Evolutionary conservation across 176 grass and related monocot species (phyloP).

Genomic region (Alloteropsis semialata): DNA sequence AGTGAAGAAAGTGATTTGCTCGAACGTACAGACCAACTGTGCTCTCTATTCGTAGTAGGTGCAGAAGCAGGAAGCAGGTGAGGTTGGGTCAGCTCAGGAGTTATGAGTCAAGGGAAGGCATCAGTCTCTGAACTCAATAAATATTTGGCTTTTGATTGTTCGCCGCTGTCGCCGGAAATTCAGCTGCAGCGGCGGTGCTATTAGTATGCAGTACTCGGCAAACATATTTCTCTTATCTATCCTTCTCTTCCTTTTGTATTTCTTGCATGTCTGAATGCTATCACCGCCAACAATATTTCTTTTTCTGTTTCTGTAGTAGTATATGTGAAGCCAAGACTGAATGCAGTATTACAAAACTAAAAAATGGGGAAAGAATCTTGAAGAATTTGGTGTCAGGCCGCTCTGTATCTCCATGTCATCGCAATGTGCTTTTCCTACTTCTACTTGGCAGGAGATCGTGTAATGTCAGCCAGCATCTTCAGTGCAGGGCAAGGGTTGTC

Average conservation of each 20-base stretch:
- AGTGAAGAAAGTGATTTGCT: neutral
- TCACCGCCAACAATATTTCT: neutral
- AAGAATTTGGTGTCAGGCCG: neutral
- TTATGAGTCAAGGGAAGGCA: neutral
- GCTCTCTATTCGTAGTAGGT: neutral
- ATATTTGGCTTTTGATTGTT: constrained; percentile 23
- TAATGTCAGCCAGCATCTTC: constrained; percentile 75
- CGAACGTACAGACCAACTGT: no score
- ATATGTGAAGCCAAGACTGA: neutral
- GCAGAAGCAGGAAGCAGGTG: constrained; percentile 8
- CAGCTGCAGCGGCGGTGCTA: constrained; percentile 14
- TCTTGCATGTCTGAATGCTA: constrained; percentile 27
- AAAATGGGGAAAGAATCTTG: neutral
- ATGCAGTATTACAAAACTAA: neutral
- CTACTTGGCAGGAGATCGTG: constrained; percentile 53
- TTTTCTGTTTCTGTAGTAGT: neutral
- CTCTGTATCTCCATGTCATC: neutral
- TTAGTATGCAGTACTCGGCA: neutral
- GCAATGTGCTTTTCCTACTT: neutral
- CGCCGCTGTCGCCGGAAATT: neutral
- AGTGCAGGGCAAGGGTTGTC: constrained; percentile 91
- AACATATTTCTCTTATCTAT: neutral
- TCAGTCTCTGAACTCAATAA: neutral
- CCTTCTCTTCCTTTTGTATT: neutral
- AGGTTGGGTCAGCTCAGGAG: neutral